phyloP scores from a whole-genome alignment of 106 monocot genomes.

The Dendrobium chrysotoxum region DNA sequence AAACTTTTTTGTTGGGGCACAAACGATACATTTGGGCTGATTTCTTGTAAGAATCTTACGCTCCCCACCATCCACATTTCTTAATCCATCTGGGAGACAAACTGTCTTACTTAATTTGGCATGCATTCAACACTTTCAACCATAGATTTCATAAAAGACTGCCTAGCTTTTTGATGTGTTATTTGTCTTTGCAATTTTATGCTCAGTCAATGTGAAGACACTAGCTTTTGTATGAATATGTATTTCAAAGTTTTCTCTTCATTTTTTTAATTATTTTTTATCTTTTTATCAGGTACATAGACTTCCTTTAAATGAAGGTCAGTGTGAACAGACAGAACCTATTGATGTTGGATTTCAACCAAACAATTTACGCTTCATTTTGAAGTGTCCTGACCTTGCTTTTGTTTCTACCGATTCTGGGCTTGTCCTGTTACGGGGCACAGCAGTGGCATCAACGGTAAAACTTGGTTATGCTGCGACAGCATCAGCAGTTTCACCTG shows the following conservation, averaged over 20 bases:
- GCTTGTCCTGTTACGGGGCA: slow-evolving; percentile 47
- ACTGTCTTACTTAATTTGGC: neutral
- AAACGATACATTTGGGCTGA: neutral
- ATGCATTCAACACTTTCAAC: neutral
- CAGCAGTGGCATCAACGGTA: slow-evolving; percentile 40
- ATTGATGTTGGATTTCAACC: slow-evolving; percentile 89
- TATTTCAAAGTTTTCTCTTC: neutral
- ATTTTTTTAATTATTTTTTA: slow-evolving; percentile 1
- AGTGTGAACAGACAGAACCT: slow-evolving; percentile 57
- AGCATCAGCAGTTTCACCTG: slow-evolving; percentile 70
- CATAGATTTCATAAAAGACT: neutral
- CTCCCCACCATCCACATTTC: neutral
- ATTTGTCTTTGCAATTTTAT: neutral
- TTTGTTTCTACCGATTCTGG: slow-evolving; percentile 73
- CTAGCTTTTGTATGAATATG: neutral
- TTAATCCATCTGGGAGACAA: neutral
- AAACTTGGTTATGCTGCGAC: slow-evolving; percentile 64
- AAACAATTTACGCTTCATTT: slow-evolving; percentile 59
- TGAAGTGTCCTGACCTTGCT: slow-evolving; percentile 51
- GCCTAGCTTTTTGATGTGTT: neutral
- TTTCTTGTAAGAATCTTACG: neutral
- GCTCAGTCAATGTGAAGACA: neutral
- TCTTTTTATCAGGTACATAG: slow-evolving; percentile 47
- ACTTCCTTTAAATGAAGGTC: slow-evolving; percentile 48
- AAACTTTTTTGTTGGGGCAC: neutral